Conservation (phyloP, 2,329 filamentous ascomycete genomes). For the Falciphora oryzae region DNA sequence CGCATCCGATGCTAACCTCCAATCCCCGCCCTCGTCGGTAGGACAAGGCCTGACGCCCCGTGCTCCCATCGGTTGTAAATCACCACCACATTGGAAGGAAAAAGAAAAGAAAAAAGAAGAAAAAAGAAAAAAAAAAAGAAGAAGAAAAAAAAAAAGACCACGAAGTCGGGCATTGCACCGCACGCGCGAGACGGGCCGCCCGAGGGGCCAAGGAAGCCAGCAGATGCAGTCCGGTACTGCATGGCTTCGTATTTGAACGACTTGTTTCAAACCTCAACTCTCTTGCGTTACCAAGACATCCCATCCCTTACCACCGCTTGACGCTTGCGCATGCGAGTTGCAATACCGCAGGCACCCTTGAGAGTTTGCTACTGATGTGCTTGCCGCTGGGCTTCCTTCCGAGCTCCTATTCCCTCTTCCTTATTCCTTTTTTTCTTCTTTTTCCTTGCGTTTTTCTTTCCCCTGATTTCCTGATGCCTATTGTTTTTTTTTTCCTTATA, state of each 20-base stretch:
- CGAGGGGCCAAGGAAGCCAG: neutral
- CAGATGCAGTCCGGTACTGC: neutral
- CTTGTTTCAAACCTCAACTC: neutral
- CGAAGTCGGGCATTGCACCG: neutral
- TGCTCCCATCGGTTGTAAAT: neutral
- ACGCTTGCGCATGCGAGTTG: neutral
- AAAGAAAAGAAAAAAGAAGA: too few species aligned
- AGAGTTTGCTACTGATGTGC: too few species aligned
- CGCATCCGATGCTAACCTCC: neutral
- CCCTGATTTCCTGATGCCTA: neutral
- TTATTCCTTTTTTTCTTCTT: neutral
- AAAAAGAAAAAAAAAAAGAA: too few species aligned
- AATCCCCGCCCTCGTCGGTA: neutral
- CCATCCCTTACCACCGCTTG: neutral
- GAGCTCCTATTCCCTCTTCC: neutral
- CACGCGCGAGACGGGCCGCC: neutral
- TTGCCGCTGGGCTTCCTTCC: conserved; percentile 2
- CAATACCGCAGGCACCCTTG: too few species aligned
- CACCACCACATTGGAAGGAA: neutral
- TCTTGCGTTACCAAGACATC: neutral
- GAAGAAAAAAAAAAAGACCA: too few species aligned
- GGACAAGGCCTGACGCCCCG: neutral
- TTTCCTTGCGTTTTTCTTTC: neutral
- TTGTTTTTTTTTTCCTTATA: neutral
- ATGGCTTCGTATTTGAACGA: neutral